These are phyloP conservation scores for Quercus phellos DNA, from an alignment of 331 rosid species.

Conservation along the genomic window DNA sequence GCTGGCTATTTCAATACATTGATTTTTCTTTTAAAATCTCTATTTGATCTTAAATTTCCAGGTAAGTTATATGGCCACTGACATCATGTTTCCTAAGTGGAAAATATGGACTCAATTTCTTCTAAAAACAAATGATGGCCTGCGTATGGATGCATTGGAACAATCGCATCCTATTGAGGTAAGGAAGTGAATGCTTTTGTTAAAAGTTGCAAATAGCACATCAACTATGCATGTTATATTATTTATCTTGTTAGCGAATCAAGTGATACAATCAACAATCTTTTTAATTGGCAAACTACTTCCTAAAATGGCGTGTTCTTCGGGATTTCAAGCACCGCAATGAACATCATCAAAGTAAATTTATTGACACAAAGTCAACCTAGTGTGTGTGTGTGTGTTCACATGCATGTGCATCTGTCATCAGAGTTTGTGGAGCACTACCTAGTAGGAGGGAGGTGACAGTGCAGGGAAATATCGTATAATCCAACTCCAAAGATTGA, in stretches of 20 bases:
- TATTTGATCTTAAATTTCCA: slow-evolving; percentile 25
- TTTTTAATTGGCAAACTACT: background rate
- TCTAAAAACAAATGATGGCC: slow-evolving; percentile 40
- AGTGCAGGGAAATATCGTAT: background rate
- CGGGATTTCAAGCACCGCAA: background rate
- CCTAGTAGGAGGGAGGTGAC: background rate
- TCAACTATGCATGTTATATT: background rate
- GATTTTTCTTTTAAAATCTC: background rate
- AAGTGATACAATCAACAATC: background rate
- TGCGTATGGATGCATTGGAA: slow-evolving; percentile 58
- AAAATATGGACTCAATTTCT: slow-evolving; percentile 81
- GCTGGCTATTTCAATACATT: background rate
- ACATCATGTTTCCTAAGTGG: slow-evolving; percentile 75
- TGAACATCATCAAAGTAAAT: background rate
- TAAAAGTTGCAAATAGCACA: background rate
- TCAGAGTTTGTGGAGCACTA: background rate
- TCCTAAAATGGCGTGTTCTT: background rate
- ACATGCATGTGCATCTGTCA: too few species aligned
- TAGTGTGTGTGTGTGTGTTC: background rate
- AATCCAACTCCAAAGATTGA: background rate
- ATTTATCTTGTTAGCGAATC: background rate
- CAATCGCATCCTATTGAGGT: slow-evolving; percentile 86
- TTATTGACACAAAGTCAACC: background rate
- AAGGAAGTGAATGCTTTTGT: background rate
- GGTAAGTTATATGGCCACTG: slow-evolving; percentile 75